phyloP scores from a whole-genome alignment of 495 filamentous ascomycete genomes.

The Penicillium dipodomyicola region DNA sequence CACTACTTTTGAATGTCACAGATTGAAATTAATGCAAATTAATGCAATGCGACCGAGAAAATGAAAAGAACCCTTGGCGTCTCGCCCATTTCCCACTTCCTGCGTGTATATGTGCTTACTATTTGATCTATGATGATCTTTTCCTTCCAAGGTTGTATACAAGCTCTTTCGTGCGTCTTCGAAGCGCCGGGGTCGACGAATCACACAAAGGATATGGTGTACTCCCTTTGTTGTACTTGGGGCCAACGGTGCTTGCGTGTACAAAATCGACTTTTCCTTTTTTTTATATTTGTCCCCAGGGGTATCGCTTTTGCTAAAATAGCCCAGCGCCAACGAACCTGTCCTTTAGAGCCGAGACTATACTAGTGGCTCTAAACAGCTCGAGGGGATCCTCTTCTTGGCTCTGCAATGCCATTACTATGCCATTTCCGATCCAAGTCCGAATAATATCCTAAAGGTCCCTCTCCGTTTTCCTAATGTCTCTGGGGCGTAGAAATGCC shows the following conservation, averaged over 20 bases:
- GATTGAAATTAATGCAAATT: background rate
- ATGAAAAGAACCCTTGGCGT: constrained; percentile 3
- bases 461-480: background rate
- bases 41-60: constrained; percentile 4
- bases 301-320: background rate
- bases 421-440: background rate
- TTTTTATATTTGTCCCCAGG: background rate
- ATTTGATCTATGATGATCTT: background rate
- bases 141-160: background rate
- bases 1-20: background rate
- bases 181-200: constrained; percentile 8
- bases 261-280: background rate
- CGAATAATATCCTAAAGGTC: background rate
- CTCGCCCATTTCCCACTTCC: constrained; percentile 5
- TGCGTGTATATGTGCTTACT: background rate
- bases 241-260: background rate
- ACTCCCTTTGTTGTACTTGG: too few relatives aligned
- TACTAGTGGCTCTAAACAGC: background rate
- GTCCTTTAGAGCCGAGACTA: background rate
- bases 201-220: background rate
- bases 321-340: background rate
- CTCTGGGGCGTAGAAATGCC: background rate
- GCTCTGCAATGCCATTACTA: background rate
- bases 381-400: background rate
- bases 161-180: constrained; percentile 1